Base-by-base conservation (phyloP, 2,329 filamentous ascomycete genomes). In the Epichloe uncinata region DNA sequence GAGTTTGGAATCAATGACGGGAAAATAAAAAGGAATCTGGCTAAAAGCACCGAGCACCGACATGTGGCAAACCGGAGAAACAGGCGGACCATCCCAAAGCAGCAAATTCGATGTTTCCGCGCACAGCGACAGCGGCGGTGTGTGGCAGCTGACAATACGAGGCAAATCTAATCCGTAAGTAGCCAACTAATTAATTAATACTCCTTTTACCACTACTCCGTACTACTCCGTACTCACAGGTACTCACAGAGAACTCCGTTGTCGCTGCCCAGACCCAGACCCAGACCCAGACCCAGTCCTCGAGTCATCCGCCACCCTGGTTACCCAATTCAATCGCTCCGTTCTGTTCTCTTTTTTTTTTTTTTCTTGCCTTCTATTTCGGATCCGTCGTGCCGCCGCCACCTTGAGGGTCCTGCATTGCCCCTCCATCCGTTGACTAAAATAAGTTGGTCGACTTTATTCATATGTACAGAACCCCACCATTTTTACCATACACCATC, bases 401-500 rank as follows among this genome's bases (percentile, higher is more conserved):
- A 47, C 45, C 20, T 16, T 41, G 42, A 36, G 42, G 48, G 43
- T 41, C 16, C 33, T 43, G 12, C 13, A 16, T 18, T 48, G 36
- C 50, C 45, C 50, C 45, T 48, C 49, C 49, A 47, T 46, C 40
- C 20, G 8, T 33, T 18, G 38, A 16, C 22, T 2, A 26, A 26
- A 26, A 26, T 8, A 26, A 26, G 22, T n/a, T 38, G 4, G 30
- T 30, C 30, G 1, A 30, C 30, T 30, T 4, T 11, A 30, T 30
- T 26, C 22, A 3, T 30, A 30, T 26, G 22, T 26, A 30, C 5
- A 7, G 44, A 20, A 41, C 40, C 45, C 45, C 50, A 45, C 45
- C 50, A 51, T 41, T 18, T 18, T 18, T 18, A 18, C 16, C 16
- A 18, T 18, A 18, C 50, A 45, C 50, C 50, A 51, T 41, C 18